Base-by-base conservation (phyloP, 2,329 filamentous ascomycete genomes). In the Neofusicoccum laricinum region DNA sequence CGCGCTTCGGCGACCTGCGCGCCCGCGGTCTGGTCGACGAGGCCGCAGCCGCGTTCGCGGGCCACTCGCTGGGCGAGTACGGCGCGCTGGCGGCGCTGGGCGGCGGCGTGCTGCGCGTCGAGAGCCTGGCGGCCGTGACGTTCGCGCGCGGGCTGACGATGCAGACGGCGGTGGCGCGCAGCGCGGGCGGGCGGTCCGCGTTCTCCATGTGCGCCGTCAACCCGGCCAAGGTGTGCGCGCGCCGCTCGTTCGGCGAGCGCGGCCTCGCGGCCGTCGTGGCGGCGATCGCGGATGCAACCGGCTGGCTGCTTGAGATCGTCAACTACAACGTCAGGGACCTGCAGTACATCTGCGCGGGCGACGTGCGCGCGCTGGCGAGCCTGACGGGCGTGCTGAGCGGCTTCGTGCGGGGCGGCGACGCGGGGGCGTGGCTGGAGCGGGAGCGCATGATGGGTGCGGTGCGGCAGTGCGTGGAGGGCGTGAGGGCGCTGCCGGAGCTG, bases 281-380 rank as follows among this genome's bases (percentile, higher is more conserved):
- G 5, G 65, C 53, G 3, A 71, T 77, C 34, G 62, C 65, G n/a
- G 19, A 58, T 3, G 58, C 34, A 3, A 21, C 32, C 34, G 49
- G 58, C 6, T 49, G 45, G 11, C 46, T 69, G 3, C 57, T 71
- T 2, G 69, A 71, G 61, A 69, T 70, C 38, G 69, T 71, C 40
- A 71, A 71, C 61, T 68, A 67, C 68, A 71, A 71, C 57, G 67
- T 70, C 43, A 48, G 40, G 5, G 41, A 64, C 30, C 65, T 64
- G 41, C 69, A 71, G 53, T 71, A 71, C 53, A 76, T 79, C 43
- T 78, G 75, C 48, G 75, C 77, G 2, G 77, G 76, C 25, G 72
- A 74, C 4, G 55, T 68, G 1, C 63, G 65, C 8, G 64, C 64
- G n/a, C 30, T 70, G 30, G 62, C 67, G 15, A 58, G 48, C 17